Conservation (phyloP, 2,329 filamentous ascomycete species). For the Aspergillus fumigatiaffinis region DNA sequence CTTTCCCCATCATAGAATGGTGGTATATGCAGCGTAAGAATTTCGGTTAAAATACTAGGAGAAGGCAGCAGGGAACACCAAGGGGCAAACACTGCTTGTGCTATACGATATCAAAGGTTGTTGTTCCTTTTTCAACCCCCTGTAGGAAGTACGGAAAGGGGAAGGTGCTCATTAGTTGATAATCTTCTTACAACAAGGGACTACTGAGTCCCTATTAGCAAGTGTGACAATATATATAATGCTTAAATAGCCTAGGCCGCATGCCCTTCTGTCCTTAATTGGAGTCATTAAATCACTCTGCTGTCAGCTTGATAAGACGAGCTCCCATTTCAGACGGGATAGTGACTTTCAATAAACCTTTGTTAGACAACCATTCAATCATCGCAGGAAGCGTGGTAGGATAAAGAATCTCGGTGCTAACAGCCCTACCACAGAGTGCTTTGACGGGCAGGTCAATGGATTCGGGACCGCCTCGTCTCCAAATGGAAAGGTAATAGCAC, state of each 20-base stretch:
- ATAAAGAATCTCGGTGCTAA: constrained; percentile 6
- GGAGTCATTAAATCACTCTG: background rate
- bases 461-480: constrained; percentile 16
- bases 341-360: constrained; percentile 2
- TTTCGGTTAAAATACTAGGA: too few species aligned
- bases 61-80: too few species aligned
- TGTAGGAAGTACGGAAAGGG: too few species aligned
- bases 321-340: constrained; percentile 4
- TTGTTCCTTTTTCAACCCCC: too few species aligned
- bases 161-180: too few species aligned
- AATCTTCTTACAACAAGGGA: too few species aligned
- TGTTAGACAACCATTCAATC: background rate
- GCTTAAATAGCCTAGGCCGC: background rate
- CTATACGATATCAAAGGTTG: too few species aligned
- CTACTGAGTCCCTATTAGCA: too few species aligned
- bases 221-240: background rate
- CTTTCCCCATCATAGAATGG: too few species aligned
- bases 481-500: constrained; percentile 16
- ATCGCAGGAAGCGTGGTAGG: constrained; percentile 3
- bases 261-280: background rate
- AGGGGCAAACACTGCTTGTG: too few species aligned
- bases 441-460: constrained; percentile 2
- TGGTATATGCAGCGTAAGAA: too few species aligned
- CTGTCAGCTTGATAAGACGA: constrained; percentile 8
- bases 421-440: background rate